Base-by-base conservation (phyloP, 345 rosid species). In the Psidium friedrichsthalianum region DNA sequence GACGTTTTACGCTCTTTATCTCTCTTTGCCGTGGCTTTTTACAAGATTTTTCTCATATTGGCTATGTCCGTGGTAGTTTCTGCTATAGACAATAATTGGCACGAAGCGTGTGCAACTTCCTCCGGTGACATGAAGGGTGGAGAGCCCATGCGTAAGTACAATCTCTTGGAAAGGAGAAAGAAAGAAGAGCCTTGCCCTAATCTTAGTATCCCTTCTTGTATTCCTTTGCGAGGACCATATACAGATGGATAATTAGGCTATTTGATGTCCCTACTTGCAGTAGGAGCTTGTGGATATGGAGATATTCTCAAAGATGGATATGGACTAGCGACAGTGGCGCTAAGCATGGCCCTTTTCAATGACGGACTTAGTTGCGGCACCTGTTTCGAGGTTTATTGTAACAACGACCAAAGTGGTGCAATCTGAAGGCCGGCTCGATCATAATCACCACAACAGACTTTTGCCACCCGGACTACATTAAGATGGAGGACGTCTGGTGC, bases 81-180 rank as follows among this genome's bases (percentile, higher is more conserved):
- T 11, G 88, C 86, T 32, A 25, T 87, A 51, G 83, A 74, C 49
- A 51, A 4, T 7, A 36, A 51, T 24, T 84, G 86, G 86, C 12
- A 84, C 18, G 82, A 84, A 74, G 88, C 86, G 16, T 82, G 58
- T 87, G 88, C 84, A 2, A 87, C 88, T 2, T 84, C 5, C 47
- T 80, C 51, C 55, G 88, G 88, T 24, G 86, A 84, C 84, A 87
- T 87, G 83, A 10, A 16, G 1, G 88, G 88, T 10, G 12, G 27
- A 13, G 88, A 84, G 11, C 80, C 88, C 42, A 84, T 86, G 88
- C 84, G 88, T 84, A 76, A 42, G 83, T 83, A 7, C 1, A 25
- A 81, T 52, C 55, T 22, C 52, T 81, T 7, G 32, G 56, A 29
- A 47, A 82, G 24, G 5, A 82, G 24, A 54, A 18, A 82, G 29